These are phyloP conservation scores for Cryptosporidium sp. DNA, from an alignment of 169 alveolate genomes.

Conservation along the genomic window DNA sequence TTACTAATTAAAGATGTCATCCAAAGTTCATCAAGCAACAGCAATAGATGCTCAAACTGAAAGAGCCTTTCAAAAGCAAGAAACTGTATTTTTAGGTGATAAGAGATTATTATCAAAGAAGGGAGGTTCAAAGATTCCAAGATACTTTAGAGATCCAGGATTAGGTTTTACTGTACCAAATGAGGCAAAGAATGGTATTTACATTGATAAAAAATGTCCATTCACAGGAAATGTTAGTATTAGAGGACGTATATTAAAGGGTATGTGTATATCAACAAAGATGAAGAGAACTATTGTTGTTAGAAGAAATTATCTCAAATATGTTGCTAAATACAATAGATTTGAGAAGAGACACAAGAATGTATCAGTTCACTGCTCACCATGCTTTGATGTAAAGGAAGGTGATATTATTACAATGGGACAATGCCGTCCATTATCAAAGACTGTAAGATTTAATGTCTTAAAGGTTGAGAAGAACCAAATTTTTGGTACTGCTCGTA, in stretches of 20 bases:
- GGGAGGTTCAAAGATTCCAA: constrained; percentile 85
- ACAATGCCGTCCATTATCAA: constrained; percentile 99
- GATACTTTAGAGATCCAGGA: constrained; percentile 97
- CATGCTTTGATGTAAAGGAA: constrained; percentile 97
- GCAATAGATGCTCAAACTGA: constrained; percentile 84
- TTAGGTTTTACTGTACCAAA: constrained; percentile 98
- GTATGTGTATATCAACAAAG: constrained; percentile 97
- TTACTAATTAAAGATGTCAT: constrained; percentile 27
- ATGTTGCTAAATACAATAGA: constrained; percentile 97
- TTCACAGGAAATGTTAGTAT: constrained; percentile 98
- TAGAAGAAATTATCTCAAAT: constrained; percentile 98
- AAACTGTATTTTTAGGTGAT: constrained; percentile 87
- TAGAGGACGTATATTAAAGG: constrained; percentile 97
- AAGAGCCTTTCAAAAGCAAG: constrained; percentile 91
- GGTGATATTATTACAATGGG: constrained; percentile 99
- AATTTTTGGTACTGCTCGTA: constrained; percentile 97
- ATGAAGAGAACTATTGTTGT: constrained; percentile 98
- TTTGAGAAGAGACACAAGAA: constrained; percentile 99
- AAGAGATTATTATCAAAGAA: constrained; percentile 87
- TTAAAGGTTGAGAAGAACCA: constrained; percentile 97
- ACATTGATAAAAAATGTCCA: constrained; percentile 99
- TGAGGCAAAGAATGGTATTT: constrained; percentile 98
- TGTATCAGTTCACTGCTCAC: constrained; percentile 94
- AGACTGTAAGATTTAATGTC: constrained; percentile 99
- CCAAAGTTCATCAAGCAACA: constrained; percentile 77